Percentiles rank a stretch among this genome's conserved stretches.
Evolutionary conservation across 164 flowering plant genomes (phyloP).

Genomic region (Dillenia turbinata): DNA sequence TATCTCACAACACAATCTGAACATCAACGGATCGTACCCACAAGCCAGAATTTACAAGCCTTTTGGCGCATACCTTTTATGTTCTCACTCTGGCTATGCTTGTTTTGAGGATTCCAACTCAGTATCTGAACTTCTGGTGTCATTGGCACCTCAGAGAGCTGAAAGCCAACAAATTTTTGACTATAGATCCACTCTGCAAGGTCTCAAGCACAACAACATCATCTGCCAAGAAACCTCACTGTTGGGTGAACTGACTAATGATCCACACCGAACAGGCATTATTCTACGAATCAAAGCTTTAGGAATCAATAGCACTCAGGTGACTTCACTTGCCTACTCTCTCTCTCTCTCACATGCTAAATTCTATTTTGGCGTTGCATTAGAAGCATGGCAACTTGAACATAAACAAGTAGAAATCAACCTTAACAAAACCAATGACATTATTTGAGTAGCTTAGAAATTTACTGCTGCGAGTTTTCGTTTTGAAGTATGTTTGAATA

Average conservation of each 20-base stretch:
- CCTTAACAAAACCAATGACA: not conserved
- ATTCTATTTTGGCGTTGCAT: not conserved
- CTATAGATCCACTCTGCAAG: slow-evolving; percentile 17
- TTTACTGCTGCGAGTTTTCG: not conserved
- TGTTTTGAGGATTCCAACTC: slow-evolving; percentile 33
- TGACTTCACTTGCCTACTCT: not conserved
- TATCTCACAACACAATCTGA: slow-evolving; percentile 1
- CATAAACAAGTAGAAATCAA: too few relatives aligned
- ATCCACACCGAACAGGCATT: slow-evolving; percentile 19
- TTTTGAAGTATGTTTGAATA: not conserved
- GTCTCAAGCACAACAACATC: slow-evolving; percentile 3
- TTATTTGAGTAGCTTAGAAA: not conserved
- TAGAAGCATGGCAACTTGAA: too few relatives aligned
- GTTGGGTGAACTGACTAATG: not conserved
- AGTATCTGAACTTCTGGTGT: slow-evolving; percentile 17
- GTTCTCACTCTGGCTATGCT: slow-evolving; percentile 29
- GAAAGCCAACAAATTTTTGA: slow-evolving; percentile 4
- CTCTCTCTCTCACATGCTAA: not conserved
- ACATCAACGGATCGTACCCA: not conserved
- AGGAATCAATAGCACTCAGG: slow-evolving; percentile 16
- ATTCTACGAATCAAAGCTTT: slow-evolving; percentile 23
- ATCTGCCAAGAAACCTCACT: slow-evolving; percentile 4
- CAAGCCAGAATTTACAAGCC: slow-evolving; percentile 23
- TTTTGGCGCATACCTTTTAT: slow-evolving; percentile 40
- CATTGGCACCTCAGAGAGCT: not conserved